phyloP scores from a whole-genome alignment of 805 yeast genomes.

The Zygotorulaspora danielsina region DNA sequence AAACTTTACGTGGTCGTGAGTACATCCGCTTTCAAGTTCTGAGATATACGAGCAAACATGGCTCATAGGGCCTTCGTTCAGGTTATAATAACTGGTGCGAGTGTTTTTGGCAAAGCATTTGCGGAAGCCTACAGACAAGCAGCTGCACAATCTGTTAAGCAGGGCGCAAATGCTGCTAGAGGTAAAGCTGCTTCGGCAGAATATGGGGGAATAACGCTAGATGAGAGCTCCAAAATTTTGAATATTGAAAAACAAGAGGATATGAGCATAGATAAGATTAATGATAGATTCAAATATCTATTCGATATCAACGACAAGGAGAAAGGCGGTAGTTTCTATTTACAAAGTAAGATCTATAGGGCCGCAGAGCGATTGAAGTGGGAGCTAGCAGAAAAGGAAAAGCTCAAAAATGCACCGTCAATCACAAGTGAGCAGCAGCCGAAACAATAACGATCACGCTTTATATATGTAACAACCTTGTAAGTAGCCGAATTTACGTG shows the following conservation, averaged over 20 bases:
- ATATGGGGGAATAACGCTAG: conserved; percentile 73
- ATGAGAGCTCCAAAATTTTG: conserved; percentile 87
- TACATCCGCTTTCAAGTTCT: too few species aligned
- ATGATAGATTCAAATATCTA: conserved; percentile 70
- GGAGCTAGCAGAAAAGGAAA: conserved; percentile 47
- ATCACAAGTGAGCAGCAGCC: not conserved
- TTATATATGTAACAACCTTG: conserved; percentile 10
- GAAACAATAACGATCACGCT: conserved; percentile 1
- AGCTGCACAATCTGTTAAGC: conserved; percentile 85
- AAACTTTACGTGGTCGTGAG: too few species aligned
- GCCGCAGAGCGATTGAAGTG: conserved; percentile 88
- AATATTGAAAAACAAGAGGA: conserved; percentile 62
- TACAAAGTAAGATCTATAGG: conserved; percentile 88
- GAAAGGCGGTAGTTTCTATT: conserved; percentile 91
- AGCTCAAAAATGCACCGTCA: conserved; percentile 9
- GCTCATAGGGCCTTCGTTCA: conserved; percentile 90
- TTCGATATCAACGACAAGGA: conserved; percentile 89
- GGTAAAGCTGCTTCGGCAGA: conserved; percentile 40
- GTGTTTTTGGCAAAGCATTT: conserved; percentile 93
- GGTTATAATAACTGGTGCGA: conserved; percentile 90
- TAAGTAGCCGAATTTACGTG: conserved; percentile 9
- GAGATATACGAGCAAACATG: too few species aligned
- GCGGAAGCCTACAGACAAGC: conserved; percentile 96
- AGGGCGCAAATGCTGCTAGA: conserved; percentile 48
- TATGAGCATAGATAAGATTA: conserved; percentile 54